Conservation (phyloP, 2,329 filamentous ascomycete genomes). For the Metarhizium anisopliae region DNA sequence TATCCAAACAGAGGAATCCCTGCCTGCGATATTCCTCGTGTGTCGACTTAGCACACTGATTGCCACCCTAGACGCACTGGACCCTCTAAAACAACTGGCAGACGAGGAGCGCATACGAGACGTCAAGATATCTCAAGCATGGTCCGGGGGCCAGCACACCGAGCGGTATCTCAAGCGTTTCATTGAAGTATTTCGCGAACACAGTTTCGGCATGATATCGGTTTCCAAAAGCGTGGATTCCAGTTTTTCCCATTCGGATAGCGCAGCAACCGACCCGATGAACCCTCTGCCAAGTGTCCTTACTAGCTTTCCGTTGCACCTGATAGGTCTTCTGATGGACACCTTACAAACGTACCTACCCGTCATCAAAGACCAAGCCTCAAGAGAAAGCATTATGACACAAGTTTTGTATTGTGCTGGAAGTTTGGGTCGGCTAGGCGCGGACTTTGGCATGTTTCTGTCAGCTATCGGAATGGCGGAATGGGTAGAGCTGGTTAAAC, state of each 20-base stretch:
- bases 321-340: constrained; percentile 72
- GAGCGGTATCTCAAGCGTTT: constrained; percentile 92
- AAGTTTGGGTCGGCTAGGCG: constrained; percentile 80
- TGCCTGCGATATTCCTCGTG: constrained; percentile 79
- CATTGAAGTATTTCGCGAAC: constrained; percentile 94
- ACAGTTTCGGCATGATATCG: constrained; percentile 91
- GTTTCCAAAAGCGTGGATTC: constrained; percentile 80
- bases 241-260: constrained; percentile 16
- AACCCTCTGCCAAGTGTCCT: constrained; percentile 64
- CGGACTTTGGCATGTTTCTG: constrained; percentile 85
- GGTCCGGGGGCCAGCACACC: constrained; percentile 77
- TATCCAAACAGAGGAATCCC: constrained; percentile 47
- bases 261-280: constrained; percentile 26
- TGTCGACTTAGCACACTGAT: constrained; percentile 76
- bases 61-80: constrained; percentile 70
- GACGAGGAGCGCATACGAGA: constrained; percentile 65
- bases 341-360: constrained; percentile 71
- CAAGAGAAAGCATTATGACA: constrained; percentile 79
- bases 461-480: constrained; percentile 52
- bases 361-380: constrained; percentile 68
- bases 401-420: constrained; percentile 91
- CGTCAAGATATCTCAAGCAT: constrained; percentile 32
- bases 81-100: constrained; percentile 78
- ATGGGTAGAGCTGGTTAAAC: constrained; percentile 84
- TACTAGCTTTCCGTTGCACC: constrained; percentile 73